Base-by-base conservation (phyloP, 352 stramenopile genomes). In the Phytophthora megakarya region DNA sequence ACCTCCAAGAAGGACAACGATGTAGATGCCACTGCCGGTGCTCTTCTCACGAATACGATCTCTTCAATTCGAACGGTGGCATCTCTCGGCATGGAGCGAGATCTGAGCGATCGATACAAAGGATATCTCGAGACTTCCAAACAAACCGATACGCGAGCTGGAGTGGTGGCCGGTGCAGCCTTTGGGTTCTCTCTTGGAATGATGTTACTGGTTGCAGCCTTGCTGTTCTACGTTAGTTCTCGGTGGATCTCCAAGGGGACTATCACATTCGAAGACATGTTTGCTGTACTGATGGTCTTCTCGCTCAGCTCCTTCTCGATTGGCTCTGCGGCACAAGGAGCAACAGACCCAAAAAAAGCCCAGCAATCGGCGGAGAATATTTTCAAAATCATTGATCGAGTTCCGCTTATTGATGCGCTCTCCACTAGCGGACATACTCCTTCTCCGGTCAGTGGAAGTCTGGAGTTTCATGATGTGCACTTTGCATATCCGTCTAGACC, bases 321-420 rank as follows among this genome's bases (percentile, higher is more conserved):
- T 9, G 37, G 37, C 9, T 43, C 37, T 7, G 37, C 37, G 7
- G 37, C 37, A 10, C 37, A 43, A 21, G 37, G 37, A 21, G 13
- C 37, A 22, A 43, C 37, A 4, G 37, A 43, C 9, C 13, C 13
- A 9, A 21, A 9, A n/a, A 43, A 22, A 9, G 37, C 2, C 46
- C 70, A 15, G 42, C 60, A 12, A 52, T 33, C 65, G 15, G 73
- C 72, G 1, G 21, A n/a, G n/a, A 55, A 65, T n/a, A 58, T 89
- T 13, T 86, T 90, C 49, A 23, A 53, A n/a, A 73, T 86, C 40
- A 75, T 90, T 38, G 78, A 90, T 58, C 73, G 75, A 11, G 57
- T 61, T 21, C 75, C 80, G 3, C 33, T 28, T 4, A 81, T 78
- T 51, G 67, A 81, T 50, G 45, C 50, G 11, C 37, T 64, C 13